Percentiles rank a stretch among this genome's conserved stretches.
These are phyloP conservation scores for Gastrolobium bilobum DNA, from an alignment of 306 rosid species.

Conservation along the genomic window DNA sequence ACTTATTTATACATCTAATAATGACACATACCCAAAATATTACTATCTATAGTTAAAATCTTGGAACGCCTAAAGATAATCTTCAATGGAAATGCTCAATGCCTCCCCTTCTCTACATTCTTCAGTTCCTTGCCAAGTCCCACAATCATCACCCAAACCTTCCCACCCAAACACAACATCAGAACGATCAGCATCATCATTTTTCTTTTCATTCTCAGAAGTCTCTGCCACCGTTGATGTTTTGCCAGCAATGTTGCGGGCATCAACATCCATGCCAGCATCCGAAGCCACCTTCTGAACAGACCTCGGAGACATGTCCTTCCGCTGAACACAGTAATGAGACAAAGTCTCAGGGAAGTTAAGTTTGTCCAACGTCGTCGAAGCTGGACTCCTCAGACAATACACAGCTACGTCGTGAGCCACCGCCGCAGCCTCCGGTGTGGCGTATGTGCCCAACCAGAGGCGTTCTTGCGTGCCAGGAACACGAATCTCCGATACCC, in stretches of 20 bases:
- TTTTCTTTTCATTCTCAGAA: background rate
- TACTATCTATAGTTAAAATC: too few relatives aligned
- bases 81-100: constrained; percentile 79
- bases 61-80: constrained; percentile 57
- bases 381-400: constrained; percentile 66
- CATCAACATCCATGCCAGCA: constrained; percentile 88
- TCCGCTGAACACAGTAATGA: background rate
- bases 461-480: constrained; percentile 73
- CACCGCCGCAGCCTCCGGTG: constrained; percentile 83
- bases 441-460: constrained; percentile 82
- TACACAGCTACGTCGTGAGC: constrained; percentile 84
- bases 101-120: constrained; percentile 37
- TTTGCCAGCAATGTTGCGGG: constrained; percentile 47
- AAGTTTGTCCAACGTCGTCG: constrained; percentile 58
- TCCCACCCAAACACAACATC: constrained; percentile 47
- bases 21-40: background rate
- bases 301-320: constrained; percentile 71
- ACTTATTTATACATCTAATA: background rate
- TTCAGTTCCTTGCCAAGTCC: constrained; percentile 3
- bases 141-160: background rate
- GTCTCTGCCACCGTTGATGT: background rate
- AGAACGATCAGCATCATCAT: too few relatives aligned
- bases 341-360: constrained; percentile 70
- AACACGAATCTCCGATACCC: constrained; percentile 92
- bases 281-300: constrained; percentile 86